These are phyloP conservation scores for Peronospora farinosa DNA, from an alignment of 352 stramenopile species.

Conservation along the genomic window DNA sequence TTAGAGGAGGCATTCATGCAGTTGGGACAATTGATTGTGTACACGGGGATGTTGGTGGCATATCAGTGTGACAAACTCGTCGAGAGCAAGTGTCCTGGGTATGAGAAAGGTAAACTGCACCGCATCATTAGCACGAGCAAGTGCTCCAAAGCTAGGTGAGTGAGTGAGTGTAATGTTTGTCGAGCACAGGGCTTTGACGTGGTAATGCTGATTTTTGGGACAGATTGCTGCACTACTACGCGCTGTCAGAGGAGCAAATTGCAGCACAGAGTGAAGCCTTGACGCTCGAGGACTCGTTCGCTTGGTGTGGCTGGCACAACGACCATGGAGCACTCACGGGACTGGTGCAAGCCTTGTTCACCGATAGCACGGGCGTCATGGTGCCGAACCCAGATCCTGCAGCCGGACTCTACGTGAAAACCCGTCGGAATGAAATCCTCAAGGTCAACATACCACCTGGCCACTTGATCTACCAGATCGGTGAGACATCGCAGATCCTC, in stretches of 20 bases:
- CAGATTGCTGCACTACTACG: conserved; percentile 94
- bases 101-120: conserved; percentile 81
- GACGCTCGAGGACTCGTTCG: conserved; percentile 76
- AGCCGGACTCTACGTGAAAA: conserved; percentile 92
- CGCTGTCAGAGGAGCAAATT: conserved; percentile 63
- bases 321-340: conserved; percentile 94
- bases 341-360: conserved; percentile 89
- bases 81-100: conserved; percentile 55
- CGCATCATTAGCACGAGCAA: conserved; percentile 84
- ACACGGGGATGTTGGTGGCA: conserved; percentile 87
- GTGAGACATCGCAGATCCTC: conserved; percentile 94
- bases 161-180: not conserved
- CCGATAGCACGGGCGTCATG: conserved; percentile 58
- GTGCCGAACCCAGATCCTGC: conserved; percentile 68
- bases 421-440: conserved; percentile 82
- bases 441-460: conserved; percentile 82
- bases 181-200: not conserved
- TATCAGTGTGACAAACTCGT: conserved; percentile 91
- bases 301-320: conserved; percentile 98
- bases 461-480: conserved; percentile 92
- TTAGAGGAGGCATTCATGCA: conserved; percentile 87
- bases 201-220: conserved; percentile 1
- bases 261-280: conserved; percentile 33
- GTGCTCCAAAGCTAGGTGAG: conserved; percentile 84
- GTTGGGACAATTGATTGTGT: conserved; percentile 88